These are phyloP conservation scores for Pugionium cornutum DNA, from an alignment of 345 rosid species.

Conservation along the genomic window DNA sequence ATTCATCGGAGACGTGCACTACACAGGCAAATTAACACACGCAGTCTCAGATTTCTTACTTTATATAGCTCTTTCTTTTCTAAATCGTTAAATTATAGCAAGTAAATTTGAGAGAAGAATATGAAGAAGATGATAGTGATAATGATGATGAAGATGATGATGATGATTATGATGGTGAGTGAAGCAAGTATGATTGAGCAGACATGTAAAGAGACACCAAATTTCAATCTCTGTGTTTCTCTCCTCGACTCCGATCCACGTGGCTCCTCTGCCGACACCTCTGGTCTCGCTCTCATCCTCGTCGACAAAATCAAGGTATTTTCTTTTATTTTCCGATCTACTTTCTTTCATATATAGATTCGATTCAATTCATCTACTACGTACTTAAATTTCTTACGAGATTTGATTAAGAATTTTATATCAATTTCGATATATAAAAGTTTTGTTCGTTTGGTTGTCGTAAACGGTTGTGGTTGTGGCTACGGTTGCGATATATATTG, in stretches of 20 bases:
- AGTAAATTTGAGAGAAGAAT: not conserved
- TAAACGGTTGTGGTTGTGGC: too few relatives aligned
- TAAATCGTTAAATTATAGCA: not conserved
- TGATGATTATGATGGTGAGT: constrained; percentile 21
- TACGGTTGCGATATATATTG: too few relatives aligned
- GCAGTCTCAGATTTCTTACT: too few relatives aligned
- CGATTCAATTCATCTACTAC: too few relatives aligned
- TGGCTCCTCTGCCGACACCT: constrained; percentile 43
- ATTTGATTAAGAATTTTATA: too few relatives aligned
- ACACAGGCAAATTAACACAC: not conserved
- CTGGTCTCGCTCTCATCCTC: constrained; percentile 45
- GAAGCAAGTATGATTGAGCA: constrained; percentile 30
- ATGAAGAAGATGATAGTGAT: constrained; percentile 8
- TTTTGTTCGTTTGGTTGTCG: too few relatives aligned
- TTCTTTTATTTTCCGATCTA: not conserved
- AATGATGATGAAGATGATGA: not conserved
- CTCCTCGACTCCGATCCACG: constrained; percentile 48
- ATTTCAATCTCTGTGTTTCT: constrained; percentile 45
- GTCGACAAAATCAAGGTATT: constrained; percentile 40
- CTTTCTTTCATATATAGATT: not conserved
- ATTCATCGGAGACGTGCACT: constrained; percentile 10
- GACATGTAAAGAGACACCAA: constrained; percentile 48
- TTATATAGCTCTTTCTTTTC: constrained; percentile 9
- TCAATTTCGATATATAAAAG: too few relatives aligned
- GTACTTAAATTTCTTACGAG: too few relatives aligned